Conservation (phyloP, 1,139 yeast species). For the Yamadazyma songkhlaensis region DNA sequence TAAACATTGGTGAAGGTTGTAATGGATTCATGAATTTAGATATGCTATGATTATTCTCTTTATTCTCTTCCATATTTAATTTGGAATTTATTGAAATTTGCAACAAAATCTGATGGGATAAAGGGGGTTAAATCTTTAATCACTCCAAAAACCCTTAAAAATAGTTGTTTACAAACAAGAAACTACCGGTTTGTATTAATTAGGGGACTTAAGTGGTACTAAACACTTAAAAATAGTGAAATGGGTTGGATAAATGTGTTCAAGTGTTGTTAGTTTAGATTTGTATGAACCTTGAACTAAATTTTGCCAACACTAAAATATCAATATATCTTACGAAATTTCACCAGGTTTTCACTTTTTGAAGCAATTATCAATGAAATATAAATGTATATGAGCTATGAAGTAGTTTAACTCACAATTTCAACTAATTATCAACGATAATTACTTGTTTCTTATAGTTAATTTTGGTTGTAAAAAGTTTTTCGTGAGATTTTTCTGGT, state of each 20-base stretch:
- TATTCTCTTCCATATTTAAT: neutral
- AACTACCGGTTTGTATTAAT: no score
- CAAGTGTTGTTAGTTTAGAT: no score
- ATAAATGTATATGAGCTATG: neutral
- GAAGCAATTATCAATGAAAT: neutral
- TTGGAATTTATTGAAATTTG: neutral
- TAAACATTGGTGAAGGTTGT: slow-evolving; percentile 3
- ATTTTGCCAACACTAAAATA: slow-evolving; percentile 3
- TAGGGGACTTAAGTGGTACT: no score
- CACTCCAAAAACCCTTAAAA: neutral
- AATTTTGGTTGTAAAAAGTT: slow-evolving; percentile 5
- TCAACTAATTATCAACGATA: neutral
- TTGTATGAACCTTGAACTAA: neutral
- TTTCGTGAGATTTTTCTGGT: slow-evolving; percentile 4
- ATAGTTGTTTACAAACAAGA: no score
- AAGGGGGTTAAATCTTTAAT: neutral
- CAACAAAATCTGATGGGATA: neutral
- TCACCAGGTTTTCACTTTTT: no score
- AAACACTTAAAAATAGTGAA: no score
- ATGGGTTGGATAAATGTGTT: no score
- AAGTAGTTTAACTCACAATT: neutral
- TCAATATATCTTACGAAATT: neutral
- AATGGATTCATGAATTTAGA: slow-evolving; percentile 1
- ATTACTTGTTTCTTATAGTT: neutral
- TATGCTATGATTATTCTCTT: neutral